Evolutionary conservation across 1,284 basidiomycete genomes (phyloP), one percentile per base, ranked within the genome.

Genomic region (Cryptococcus sp.): DNA sequence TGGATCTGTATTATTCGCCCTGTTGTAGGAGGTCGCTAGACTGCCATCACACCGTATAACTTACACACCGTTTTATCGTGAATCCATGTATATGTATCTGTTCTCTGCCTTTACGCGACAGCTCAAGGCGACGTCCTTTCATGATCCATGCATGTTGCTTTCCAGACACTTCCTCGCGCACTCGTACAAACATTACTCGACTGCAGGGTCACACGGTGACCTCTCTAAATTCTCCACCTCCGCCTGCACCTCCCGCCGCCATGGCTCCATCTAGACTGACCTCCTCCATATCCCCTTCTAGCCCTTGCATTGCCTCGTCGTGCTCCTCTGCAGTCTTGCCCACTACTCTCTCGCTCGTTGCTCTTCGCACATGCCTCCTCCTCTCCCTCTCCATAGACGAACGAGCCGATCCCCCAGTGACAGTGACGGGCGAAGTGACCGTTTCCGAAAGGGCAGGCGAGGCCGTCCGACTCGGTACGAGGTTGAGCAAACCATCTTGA

Each of bases 201-300:
- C 14, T 21, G 11, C 22, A 26, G 28, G 21, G 21, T 24, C 36
- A 41, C 37, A 25, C 47, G 25, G 28, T n/a, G 33, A 43, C 35
- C 42, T 49, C 33, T 37, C 43, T 39, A 34, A 50, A 34, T 35
- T 37, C 38, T 16, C 43, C 33, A 26, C 10, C 32, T 41, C 32
- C 24, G 14, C 31, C 40, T 28, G n/a, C n/a, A n/a, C n/a, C n/a
- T n/a, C n/a, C n/a, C n/a, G n/a, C n/a, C n/a, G n/a, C n/a, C n/a
- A n/a, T n/a, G n/a, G n/a, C n/a, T n/a, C n/a, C n/a, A n/a, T 51
- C 53, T 24, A 60, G 43, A 45, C 46, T 61, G 25, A 63, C 53
- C 32, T 62, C 62, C 50, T 59, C 57, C 59, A 62, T 52, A 25
- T 52, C 56, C 5, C 57, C 58, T 42, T 63, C 62, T 24, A 58